These are phyloP conservation scores for Ophiostoma sp. DNA, from an alignment of 2,329 filamentous ascomycete species.

Conservation along the genomic window DNA sequence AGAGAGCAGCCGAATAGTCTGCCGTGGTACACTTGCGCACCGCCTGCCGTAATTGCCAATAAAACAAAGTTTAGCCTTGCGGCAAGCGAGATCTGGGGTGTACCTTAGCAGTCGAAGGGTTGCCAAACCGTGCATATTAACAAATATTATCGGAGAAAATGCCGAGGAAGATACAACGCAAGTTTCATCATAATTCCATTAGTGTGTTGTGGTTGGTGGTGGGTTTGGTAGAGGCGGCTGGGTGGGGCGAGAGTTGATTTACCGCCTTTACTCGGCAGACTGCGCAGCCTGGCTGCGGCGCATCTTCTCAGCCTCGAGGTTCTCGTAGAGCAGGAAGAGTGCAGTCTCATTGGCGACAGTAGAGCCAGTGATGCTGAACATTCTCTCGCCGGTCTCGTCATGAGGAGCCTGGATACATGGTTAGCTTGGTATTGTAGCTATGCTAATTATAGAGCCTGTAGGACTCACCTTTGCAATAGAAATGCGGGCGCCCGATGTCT, in stretches of 20 bases:
- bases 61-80: constrained; percentile 50
- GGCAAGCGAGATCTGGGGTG: constrained; percentile 58
- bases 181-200: constrained; percentile 19
- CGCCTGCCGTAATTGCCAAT: constrained; percentile 41
- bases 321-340: constrained; percentile 94
- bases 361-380: constrained; percentile 99
- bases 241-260: neutral
- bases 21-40: constrained; percentile 40
- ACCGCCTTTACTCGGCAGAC: constrained; percentile 43
- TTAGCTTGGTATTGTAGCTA: neutral
- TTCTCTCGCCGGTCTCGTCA: constrained; percentile 94
- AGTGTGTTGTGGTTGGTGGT: neutral
- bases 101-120: constrained; percentile 40
- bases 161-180: constrained; percentile 26
- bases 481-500: constrained; percentile 92
- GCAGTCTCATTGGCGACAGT: constrained; percentile 92
- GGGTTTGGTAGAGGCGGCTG: neutral
- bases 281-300: constrained; percentile 68
- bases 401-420: constrained; percentile 63
- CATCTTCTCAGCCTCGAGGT: constrained; percentile 98
- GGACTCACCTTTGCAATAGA: constrained; percentile 77
- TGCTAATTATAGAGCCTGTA: neutral
- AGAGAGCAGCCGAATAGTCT: constrained; percentile 18
- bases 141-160: constrained; percentile 28
- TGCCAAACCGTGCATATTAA: constrained; percentile 49